Percentiles rank a stretch among this genome's conserved stretches.
Evolutionary conservation across 2,329 filamentous ascomycete species (phyloP).

Genomic region (Endothia cerciana): DNA sequence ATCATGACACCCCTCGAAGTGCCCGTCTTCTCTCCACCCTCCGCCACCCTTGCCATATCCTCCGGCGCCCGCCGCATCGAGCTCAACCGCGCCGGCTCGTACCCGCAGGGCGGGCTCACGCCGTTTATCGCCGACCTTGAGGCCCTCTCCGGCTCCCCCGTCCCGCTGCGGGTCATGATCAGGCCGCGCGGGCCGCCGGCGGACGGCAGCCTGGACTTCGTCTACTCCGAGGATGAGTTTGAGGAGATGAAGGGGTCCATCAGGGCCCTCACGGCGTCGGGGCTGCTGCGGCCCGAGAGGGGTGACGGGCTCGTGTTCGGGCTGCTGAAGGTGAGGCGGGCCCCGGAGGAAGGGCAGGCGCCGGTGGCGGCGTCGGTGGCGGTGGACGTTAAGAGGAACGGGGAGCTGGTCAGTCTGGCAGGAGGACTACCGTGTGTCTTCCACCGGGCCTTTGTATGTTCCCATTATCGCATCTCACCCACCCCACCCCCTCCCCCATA

Average conservation of each 20-base stretch:
- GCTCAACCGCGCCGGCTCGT: slow-evolving; percentile 57
- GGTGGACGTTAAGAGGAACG: slow-evolving; percentile 48
- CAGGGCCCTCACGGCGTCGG: slow-evolving; percentile 41
- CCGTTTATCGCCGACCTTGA: slow-evolving; percentile 47
- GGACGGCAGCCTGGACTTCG: slow-evolving; percentile 45
- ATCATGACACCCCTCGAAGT: slow-evolving; percentile 48
- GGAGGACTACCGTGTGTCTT: slow-evolving; percentile 53
- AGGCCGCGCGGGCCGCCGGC: slow-evolving; percentile 50
- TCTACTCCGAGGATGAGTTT: slow-evolving; percentile 52
- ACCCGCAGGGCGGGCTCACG: slow-evolving; percentile 55
- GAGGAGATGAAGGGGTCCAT: slow-evolving; percentile 48
- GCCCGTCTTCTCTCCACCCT: slow-evolving; percentile 54
- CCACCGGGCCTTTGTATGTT: slow-evolving; percentile 53
- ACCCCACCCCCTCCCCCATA: neutral
- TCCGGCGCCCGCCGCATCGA: slow-evolving; percentile 53
- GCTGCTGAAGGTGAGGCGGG: slow-evolving; percentile 38
- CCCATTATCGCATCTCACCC: too few relatives aligned
- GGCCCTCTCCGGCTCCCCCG: slow-evolving; percentile 35
- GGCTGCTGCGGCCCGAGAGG: slow-evolving; percentile 42
- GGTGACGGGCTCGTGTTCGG: slow-evolving; percentile 65
- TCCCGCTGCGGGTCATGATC: slow-evolving; percentile 59
- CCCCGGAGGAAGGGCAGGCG: neutral
- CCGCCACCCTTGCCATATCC: slow-evolving; percentile 44
- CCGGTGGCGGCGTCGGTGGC: slow-evolving; percentile 24
- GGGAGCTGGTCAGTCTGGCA: slow-evolving; percentile 46